These are phyloP conservation scores for Aspergillus egyptiacus DNA, from an alignment of 495 filamentous ascomycete species.

Conservation along the genomic window DNA sequence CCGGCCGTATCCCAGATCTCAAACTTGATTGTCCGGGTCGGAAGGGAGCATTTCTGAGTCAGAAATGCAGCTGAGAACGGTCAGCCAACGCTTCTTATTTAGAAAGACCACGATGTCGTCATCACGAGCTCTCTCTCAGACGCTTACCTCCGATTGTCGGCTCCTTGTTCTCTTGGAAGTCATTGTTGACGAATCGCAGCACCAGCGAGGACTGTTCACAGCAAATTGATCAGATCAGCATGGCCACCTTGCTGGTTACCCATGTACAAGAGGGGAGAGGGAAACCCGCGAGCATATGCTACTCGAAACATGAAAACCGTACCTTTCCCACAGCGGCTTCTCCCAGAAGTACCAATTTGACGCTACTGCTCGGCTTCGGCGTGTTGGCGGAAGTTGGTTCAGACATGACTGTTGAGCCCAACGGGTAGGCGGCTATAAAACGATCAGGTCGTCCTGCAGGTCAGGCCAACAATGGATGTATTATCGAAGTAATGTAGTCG, in stretches of 20 bases:
- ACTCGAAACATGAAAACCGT: slow-evolving; percentile 18
- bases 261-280: slow-evolving; percentile 16
- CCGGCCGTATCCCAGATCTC: slow-evolving; percentile 99
- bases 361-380: slow-evolving; percentile 96
- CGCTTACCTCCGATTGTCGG: slow-evolving; percentile 92
- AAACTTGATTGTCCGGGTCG: slow-evolving; percentile 96
- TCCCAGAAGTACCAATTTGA: slow-evolving; percentile 95
- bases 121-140: slow-evolving; percentile 6
- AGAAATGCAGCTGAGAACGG: slow-evolving; percentile 79
- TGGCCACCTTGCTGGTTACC: slow-evolving; percentile 14
- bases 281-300: slow-evolving; percentile 7
- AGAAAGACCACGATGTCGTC: not conserved
- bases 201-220: slow-evolving; percentile 81
- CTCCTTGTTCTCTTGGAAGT: slow-evolving; percentile 99
- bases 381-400: slow-evolving; percentile 48
- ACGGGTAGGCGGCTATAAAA: slow-evolving; percentile 14
- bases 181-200: slow-evolving; percentile 97
- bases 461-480: slow-evolving; percentile 18
- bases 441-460: slow-evolving; percentile 33
- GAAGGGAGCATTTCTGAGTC: slow-evolving; percentile 96
- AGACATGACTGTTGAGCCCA: slow-evolving; percentile 33
- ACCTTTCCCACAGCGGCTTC: slow-evolving; percentile 99
- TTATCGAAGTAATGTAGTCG: slow-evolving; percentile 28
- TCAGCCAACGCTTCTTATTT: slow-evolving; percentile 19
- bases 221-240: slow-evolving; percentile 1